These are phyloP conservation scores for Fusarium veterinarium DNA, from an alignment of 2,329 filamentous ascomycete genomes.

Conservation along the genomic window DNA sequence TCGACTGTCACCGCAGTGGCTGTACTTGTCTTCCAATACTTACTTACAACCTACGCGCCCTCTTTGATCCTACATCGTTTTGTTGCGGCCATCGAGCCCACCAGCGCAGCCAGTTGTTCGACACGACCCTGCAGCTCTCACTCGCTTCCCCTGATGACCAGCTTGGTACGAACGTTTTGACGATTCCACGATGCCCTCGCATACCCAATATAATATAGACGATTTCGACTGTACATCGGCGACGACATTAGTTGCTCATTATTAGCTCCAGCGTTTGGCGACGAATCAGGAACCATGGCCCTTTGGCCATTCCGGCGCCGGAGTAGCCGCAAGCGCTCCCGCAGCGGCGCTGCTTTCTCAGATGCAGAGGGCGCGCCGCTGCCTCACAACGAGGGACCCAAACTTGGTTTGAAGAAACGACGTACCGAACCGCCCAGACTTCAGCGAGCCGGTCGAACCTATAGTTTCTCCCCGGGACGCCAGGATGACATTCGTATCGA, in stretches of 20 bases:
- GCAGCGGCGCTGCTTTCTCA: conserved; percentile 64
- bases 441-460: conserved; percentile 61
- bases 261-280: conserved; percentile 39
- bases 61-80: conserved; percentile 27
- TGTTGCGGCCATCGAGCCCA: conserved; percentile 30
- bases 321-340: conserved; percentile 72
- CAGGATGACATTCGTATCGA: conserved; percentile 64
- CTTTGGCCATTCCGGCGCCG: conserved; percentile 86
- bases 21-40: conserved; percentile 23
- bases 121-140: conserved; percentile 36
- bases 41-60: conserved; percentile 16
- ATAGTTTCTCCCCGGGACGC: conserved; percentile 72
- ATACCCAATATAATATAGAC: conserved; percentile 43
- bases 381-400: conserved; percentile 51
- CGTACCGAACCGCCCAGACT: conserved; percentile 61
- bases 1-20: conserved; percentile 32
- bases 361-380: conserved; percentile 60
- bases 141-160: conserved; percentile 41
- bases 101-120: conserved; percentile 42
- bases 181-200: conserved; percentile 46
- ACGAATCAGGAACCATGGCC: conserved; percentile 66
- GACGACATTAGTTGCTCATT: conserved; percentile 37
- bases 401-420: conserved; percentile 54
- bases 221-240: conserved; percentile 39
- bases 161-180: conserved; percentile 41